Evolutionary conservation across 768 basidiomycete species (phyloP).

Genomic region (Rhizopogon vulgaris): DNA sequence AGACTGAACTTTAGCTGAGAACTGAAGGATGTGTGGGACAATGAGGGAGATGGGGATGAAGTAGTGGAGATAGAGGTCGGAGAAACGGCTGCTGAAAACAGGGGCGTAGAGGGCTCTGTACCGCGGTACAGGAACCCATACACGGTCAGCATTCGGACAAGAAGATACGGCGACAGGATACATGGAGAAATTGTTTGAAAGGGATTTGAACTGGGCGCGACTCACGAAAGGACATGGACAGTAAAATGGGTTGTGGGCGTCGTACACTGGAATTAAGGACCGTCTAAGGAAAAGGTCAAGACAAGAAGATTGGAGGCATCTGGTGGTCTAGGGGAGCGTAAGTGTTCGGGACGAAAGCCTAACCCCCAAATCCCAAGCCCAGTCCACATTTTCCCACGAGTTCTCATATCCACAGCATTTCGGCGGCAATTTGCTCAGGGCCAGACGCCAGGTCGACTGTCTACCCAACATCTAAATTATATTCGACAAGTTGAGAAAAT

Average conservation of each 20-base stretch:
- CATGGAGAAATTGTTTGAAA: slow-evolving; percentile 1
- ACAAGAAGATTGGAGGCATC: slow-evolving; percentile 17
- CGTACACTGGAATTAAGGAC: slow-evolving; percentile 4
- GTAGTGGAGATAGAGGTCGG: slow-evolving; percentile 11
- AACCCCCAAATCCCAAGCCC: neutral
- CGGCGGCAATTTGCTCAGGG: neutral
- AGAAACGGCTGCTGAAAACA: slow-evolving; percentile 5
- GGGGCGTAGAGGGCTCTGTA: slow-evolving; percentile 4
- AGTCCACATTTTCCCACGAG: neutral
- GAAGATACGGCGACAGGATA: neutral
- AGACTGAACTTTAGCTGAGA: slow-evolving; percentile 10
- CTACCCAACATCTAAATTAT: neutral
- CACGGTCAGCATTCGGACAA: slow-evolving; percentile 8
- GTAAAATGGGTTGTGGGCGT: slow-evolving; percentile 10
- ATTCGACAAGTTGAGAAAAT: neutral
- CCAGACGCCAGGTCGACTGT: too few species aligned
- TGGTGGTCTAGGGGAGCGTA: slow-evolving; percentile 26
- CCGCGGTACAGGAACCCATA: slow-evolving; percentile 2
- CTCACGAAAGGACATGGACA: slow-evolving; percentile 11
- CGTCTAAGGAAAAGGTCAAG: slow-evolving; percentile 13
- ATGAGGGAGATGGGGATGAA: slow-evolving; percentile 7
- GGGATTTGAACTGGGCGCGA: neutral
- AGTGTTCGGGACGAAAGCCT: slow-evolving; percentile 5
- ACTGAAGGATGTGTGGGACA: slow-evolving; percentile 8
- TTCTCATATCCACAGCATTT: neutral